phyloP scores from a whole-genome alignment of 2,329 filamentous ascomycete species.

The Cladosporium sp. region DNA sequence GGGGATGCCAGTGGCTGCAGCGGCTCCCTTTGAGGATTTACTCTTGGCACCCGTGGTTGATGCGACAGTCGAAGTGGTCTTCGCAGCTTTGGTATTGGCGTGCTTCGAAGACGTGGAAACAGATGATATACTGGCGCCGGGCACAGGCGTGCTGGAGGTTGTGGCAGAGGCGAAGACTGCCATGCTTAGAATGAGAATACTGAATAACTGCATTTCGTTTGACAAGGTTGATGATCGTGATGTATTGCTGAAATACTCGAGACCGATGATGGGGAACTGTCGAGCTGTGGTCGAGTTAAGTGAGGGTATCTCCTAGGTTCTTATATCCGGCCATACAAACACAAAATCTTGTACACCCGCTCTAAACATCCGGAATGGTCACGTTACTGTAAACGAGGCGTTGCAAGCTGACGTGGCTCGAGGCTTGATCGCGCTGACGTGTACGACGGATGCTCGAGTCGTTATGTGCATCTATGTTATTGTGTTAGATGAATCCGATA shows the following conservation, averaged over 20 bases:
- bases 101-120: neutral
- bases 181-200: neutral
- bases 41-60: neutral
- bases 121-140: neutral
- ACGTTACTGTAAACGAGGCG: neutral
- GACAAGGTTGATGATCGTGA: neutral
- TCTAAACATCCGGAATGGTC: neutral
- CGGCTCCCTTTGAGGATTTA: neutral
- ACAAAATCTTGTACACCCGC: neutral
- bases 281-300: neutral
- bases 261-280: neutral
- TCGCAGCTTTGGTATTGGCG: neutral
- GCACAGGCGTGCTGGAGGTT: neutral
- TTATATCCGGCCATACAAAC: neutral
- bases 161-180: constrained; percentile 2
- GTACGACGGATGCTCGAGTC: neutral
- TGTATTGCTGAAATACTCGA: neutral
- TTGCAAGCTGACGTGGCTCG: neutral
- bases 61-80: neutral
- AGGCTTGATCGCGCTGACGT: neutral
- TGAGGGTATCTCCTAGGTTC: neutral
- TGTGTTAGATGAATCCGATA: too few species aligned
- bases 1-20: neutral
- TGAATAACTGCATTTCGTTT: neutral
- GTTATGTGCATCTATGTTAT: too few species aligned